A percentile compares a stretch with the other conserved stretches of the same genome.
Evolutionary conservation across 257 asterid species (phyloP).

Genomic region (Buddleja alternifolia): DNA sequence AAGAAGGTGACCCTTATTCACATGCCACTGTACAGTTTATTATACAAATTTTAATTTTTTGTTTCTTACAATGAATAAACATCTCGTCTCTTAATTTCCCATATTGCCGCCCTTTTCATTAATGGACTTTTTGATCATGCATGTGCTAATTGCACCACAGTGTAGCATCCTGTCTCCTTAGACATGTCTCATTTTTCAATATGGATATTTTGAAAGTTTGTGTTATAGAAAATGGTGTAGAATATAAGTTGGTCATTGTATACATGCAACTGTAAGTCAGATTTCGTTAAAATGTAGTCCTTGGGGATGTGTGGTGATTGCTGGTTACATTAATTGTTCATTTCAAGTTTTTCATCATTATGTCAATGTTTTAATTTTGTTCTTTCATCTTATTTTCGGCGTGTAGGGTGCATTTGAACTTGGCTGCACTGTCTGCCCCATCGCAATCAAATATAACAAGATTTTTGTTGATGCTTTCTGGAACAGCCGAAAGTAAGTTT

Average conservation of each 20-base stretch:
- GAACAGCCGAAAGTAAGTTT: slow-evolving; percentile 76
- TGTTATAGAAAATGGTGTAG: slow-evolving; percentile 5
- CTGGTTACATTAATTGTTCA: not conserved
- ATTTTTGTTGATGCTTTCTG: slow-evolving; percentile 98
- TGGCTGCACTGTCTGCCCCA: slow-evolving; percentile 92
- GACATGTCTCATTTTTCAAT: slow-evolving; percentile 12
- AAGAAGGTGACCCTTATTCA: slow-evolving; percentile 65
- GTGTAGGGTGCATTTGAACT: slow-evolving; percentile 96
- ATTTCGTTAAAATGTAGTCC: not conserved
- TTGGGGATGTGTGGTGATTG: slow-evolving; percentile 13
- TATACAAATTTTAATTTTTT: not conserved
- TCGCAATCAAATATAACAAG: slow-evolving; percentile 96
- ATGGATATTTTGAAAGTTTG: slow-evolving; percentile 17
- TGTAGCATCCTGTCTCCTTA: not conserved
- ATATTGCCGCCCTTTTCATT: not conserved
- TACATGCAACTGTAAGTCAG: not conserved
- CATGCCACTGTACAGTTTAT: slow-evolving; percentile 16
- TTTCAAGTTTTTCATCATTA: slow-evolving; percentile 16
- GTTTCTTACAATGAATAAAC: not conserved
- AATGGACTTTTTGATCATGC: not conserved
- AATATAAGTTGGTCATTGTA: not conserved
- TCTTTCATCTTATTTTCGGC: slow-evolving; percentile 26
- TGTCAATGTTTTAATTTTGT: not conserved
- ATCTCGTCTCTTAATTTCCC: not conserved
- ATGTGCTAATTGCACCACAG: slow-evolving; percentile 9